Conservation (phyloP, 1,139 yeast genomes). For the Barnettozyma hawaiiensis region DNA sequence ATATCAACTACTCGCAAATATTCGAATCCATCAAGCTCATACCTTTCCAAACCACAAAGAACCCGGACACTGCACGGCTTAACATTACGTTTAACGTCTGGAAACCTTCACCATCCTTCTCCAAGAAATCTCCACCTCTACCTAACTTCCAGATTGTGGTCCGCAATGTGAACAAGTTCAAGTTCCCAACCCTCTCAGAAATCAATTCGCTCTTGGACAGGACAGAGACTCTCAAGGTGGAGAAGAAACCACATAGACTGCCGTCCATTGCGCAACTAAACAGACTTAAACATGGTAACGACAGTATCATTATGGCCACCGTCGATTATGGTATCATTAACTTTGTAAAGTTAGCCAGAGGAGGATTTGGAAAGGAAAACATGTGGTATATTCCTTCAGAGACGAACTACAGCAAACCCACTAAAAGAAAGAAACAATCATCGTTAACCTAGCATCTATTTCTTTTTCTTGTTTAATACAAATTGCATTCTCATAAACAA, state of each 20-base stretch:
- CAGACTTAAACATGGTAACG: slow-evolving; percentile 41
- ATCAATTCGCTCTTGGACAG: slow-evolving; percentile 28
- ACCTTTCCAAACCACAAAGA: slow-evolving; percentile 16
- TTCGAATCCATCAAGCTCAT: slow-evolving; percentile 36
- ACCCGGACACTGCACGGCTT: slow-evolving; percentile 4
- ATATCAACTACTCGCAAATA: slow-evolving; percentile 36
- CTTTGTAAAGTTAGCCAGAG: slow-evolving; percentile 54
- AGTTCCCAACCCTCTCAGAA: slow-evolving; percentile 48
- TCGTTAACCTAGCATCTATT: not conserved
- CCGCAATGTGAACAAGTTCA: slow-evolving; percentile 42
- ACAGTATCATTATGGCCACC: slow-evolving; percentile 50
- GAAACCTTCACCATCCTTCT: slow-evolving; percentile 74
- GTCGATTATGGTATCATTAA: slow-evolving; percentile 70
- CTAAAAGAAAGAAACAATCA: too few species aligned
- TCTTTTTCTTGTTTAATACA: too few species aligned
- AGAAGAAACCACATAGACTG: not conserved
- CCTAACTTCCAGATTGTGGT: slow-evolving; percentile 77
- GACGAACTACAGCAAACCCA: slow-evolving; percentile 1
- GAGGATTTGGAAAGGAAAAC: slow-evolving; percentile 46
- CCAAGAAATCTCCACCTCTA: slow-evolving; percentile 58
- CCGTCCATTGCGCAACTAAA: slow-evolving; percentile 24
- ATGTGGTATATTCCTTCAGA: slow-evolving; percentile 27
- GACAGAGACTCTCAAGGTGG: slow-evolving; percentile 22
- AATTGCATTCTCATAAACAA: not conserved
- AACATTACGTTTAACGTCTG: slow-evolving; percentile 56